phyloP scores from a whole-genome alignment of 371 early-diverging fungal species.

The Mortierella sp. region DNA sequence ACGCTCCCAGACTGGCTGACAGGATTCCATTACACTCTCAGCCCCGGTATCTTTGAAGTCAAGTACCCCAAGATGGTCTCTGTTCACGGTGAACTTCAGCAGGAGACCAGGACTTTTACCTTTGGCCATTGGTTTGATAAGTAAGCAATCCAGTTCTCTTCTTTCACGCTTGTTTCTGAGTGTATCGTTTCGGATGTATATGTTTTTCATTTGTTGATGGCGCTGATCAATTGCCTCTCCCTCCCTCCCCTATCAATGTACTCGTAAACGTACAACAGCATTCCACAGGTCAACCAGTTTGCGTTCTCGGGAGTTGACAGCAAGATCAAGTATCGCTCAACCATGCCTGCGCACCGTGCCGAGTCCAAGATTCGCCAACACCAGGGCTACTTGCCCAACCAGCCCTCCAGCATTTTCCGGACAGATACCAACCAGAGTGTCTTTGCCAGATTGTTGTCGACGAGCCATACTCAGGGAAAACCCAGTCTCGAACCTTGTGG shows the following conservation, averaged over 20 bases:
- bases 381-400: slow-evolving; percentile 75
- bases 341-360: slow-evolving; percentile 69
- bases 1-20: slow-evolving; percentile 73
- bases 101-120: slow-evolving; percentile 70
- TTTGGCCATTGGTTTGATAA: slow-evolving; percentile 83
- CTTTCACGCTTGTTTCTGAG: not conserved
- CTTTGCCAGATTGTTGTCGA: slow-evolving; percentile 69
- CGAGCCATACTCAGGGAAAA: slow-evolving; percentile 62
- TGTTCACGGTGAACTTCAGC: slow-evolving; percentile 70
- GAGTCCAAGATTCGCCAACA: slow-evolving; percentile 74
- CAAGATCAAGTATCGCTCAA: slow-evolving; percentile 70
- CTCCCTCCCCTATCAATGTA: not conserved
- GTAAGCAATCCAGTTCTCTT: slow-evolving; percentile 52
- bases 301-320: slow-evolving; percentile 69
- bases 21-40: slow-evolving; percentile 75
- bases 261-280: too few relatives aligned
- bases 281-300: slow-evolving; percentile 74
- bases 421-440: slow-evolving; percentile 78
- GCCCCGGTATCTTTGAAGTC: slow-evolving; percentile 74
- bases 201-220: not conserved
- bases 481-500: slow-evolving; percentile 72
- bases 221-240: not conserved
- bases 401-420: slow-evolving; percentile 76
- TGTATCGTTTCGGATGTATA: not conserved
- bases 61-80: slow-evolving; percentile 73